phyloP scores from a whole-genome alignment of 2,329 filamentous ascomycete genomes.

The Colletotrichum filicis region DNA sequence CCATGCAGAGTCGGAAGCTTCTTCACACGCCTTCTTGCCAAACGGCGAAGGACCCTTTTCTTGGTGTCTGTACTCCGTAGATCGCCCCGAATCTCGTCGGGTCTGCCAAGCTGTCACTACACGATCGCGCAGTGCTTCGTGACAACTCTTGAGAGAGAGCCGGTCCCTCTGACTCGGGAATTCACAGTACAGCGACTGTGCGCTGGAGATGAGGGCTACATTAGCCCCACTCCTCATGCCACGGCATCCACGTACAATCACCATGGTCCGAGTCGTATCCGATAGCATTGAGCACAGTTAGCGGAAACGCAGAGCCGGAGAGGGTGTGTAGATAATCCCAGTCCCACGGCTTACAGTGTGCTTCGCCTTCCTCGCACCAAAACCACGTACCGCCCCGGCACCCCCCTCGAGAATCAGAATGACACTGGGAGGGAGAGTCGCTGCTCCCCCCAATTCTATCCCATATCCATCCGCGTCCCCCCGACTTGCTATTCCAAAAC shows the following conservation, averaged over 20 bases:
- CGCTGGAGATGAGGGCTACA: background rate
- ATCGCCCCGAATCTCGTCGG: slow-evolving; percentile 11
- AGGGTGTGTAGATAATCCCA: background rate
- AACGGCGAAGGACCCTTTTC: slow-evolving; percentile 4
- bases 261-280: slow-evolving; percentile 1
- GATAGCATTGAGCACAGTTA: slow-evolving; percentile 21
- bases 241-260: background rate
- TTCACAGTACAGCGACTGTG: slow-evolving; percentile 14
- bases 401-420: background rate
- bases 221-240: background rate
- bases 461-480: slow-evolving; percentile 36
- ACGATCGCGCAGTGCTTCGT: slow-evolving; percentile 16
- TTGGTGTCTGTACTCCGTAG: slow-evolving; percentile 11
- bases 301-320: background rate
- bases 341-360: slow-evolving; percentile 2
- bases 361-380: background rate
- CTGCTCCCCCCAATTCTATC: slow-evolving; percentile 24
- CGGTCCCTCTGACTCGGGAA: slow-evolving; percentile 21
- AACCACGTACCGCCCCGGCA: background rate
- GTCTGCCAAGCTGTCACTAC: slow-evolving; percentile 32
- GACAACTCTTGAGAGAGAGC: slow-evolving; percentile 1
- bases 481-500: slow-evolving; percentile 36
- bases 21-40: background rate
- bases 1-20: slow-evolving; percentile 5
- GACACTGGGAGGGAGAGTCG: background rate